Evolutionary conservation across 331 rosid genomes (phyloP).

Genomic region (Saraca asoca): DNA sequence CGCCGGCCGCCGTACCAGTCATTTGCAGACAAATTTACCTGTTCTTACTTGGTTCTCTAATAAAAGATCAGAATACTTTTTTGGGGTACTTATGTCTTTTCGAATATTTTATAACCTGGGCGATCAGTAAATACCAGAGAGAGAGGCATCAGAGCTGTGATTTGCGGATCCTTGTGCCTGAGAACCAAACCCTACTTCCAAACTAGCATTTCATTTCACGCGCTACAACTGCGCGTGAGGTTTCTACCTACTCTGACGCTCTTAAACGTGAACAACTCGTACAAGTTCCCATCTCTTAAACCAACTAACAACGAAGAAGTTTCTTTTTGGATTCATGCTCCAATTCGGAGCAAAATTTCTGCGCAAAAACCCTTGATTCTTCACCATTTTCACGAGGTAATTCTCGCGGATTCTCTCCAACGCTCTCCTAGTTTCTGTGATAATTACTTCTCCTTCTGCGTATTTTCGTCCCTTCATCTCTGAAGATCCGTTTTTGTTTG

Average conservation of each 20-base stretch:
- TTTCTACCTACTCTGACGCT: not conserved
- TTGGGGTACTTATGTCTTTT: constrained; percentile 21
- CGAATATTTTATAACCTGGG: not conserved
- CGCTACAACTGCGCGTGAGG: constrained; percentile 40
- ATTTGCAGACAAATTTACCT: not conserved
- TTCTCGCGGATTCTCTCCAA: constrained; percentile 35
- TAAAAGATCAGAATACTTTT: too few relatives aligned
- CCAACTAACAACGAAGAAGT: constrained; percentile 56
- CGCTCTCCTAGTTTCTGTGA: not conserved
- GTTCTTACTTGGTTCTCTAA: not conserved
- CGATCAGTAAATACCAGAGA: not conserved
- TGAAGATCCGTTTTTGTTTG: constrained; percentile 58
- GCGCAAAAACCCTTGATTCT: constrained; percentile 68
- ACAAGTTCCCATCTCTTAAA: constrained; percentile 35
- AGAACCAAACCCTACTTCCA: constrained; percentile 38
- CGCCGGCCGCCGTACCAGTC: not conserved
- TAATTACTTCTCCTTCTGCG: constrained; percentile 2
- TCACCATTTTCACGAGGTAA: constrained; percentile 53
- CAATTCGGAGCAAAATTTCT: constrained; percentile 31
- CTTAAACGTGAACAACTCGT: constrained; percentile 53
- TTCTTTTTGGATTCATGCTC: constrained; percentile 53
- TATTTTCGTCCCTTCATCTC: constrained; percentile 24
- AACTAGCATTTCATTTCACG: constrained; percentile 34
- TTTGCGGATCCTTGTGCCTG: constrained; percentile 19
- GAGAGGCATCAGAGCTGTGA: not conserved